Conservation (phyloP, 1,139 yeast genomes). For the Blastobotrys buckinghamii region DNA sequence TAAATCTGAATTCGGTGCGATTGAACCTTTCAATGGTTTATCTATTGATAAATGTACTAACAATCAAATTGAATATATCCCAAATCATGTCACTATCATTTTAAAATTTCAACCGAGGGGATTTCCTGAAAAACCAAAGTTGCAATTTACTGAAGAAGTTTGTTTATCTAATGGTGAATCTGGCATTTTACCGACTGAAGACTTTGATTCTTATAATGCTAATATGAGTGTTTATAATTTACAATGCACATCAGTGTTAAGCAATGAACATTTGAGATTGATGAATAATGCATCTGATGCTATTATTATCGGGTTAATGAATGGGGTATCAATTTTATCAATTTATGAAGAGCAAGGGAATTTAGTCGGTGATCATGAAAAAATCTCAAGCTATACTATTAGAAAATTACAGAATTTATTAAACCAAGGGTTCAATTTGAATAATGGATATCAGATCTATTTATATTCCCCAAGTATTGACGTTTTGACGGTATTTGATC, state of each 20-base stretch:
- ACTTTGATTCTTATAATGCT: not conserved
- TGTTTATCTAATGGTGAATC: not conserved
- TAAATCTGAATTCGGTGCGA: no score
- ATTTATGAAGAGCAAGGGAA: conserved; percentile 5
- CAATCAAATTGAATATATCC: conserved; percentile 1
- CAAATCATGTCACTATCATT: conserved; percentile 7
- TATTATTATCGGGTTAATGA: conserved; percentile 4
- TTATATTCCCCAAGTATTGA: conserved; percentile 2
- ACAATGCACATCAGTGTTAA: not conserved
- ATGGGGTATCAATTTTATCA: conserved; percentile 8
- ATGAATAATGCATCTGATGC: conserved; percentile 4
- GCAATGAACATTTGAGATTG: not conserved
- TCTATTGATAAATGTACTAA: not conserved
- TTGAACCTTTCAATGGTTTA: not conserved
- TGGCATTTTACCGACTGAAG: not conserved
- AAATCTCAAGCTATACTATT: not conserved
- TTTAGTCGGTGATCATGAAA: conserved; percentile 1
- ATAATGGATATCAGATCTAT: not conserved
- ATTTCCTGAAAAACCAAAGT: not conserved
- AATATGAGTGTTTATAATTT: not conserved
- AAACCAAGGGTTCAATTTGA: not conserved
- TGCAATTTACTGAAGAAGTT: not conserved
- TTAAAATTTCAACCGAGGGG: not conserved
- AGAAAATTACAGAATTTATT: not conserved
- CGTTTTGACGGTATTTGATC: no score